Conservation (phyloP, 495 filamentous ascomycete species). For the Talaromyces stipitatus region DNA sequence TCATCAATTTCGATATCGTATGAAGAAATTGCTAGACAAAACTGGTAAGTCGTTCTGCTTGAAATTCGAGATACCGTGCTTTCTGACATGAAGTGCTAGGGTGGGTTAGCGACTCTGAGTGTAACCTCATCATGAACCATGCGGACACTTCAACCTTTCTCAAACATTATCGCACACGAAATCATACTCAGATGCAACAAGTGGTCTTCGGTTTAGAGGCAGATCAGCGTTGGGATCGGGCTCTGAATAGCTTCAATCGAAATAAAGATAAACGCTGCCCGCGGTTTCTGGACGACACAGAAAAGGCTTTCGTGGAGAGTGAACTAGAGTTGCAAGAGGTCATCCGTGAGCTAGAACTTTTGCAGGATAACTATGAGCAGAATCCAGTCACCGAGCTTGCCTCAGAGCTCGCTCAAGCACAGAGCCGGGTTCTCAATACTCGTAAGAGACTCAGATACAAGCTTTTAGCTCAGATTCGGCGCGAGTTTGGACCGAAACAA, state of each 20-base stretch:
- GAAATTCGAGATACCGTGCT: no score
- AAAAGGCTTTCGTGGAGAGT: slow-evolving; percentile 1
- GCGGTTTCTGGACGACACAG: background rate
- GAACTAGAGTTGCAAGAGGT: background rate
- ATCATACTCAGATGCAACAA: background rate
- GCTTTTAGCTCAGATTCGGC: background rate
- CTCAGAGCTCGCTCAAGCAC: background rate
- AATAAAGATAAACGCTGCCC: background rate
- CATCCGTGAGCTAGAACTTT: background rate
- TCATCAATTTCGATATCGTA: no score
- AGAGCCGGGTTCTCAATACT: background rate
- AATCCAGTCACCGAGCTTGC: background rate
- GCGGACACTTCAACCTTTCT: no score
- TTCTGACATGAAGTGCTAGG: no score
- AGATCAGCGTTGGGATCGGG: background rate
- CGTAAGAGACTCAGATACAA: background rate
- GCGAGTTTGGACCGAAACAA: background rate
- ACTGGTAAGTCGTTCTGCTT: no score
- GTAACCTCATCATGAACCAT: no score
- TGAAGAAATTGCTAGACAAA: no score
- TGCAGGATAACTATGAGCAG: background rate
- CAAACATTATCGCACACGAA: no score
- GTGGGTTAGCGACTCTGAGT: no score
- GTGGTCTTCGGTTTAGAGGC: background rate
- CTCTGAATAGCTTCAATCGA: background rate